phyloP scores from a whole-genome alignment of 2,329 filamentous ascomycete genomes.

The Hansfordia pulvinata region DNA sequence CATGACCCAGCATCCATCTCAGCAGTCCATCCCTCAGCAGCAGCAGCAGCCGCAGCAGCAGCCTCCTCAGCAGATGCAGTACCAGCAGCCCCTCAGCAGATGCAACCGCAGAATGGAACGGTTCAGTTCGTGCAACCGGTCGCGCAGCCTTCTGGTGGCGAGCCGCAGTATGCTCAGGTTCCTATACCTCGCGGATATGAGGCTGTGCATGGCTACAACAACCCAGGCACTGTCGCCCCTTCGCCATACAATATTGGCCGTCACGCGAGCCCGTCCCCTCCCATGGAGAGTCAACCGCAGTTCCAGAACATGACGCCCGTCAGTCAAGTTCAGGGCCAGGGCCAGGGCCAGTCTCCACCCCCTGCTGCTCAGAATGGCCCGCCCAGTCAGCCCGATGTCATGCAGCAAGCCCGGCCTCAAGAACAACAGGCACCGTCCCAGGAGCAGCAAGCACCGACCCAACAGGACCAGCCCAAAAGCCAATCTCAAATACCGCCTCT shows the following conservation, averaged over 20 bases:
- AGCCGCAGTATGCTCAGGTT: constrained; percentile 15
- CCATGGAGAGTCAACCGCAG: too few species aligned
- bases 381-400: too few species aligned
- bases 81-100: constrained; percentile 1
- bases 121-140: too few species aligned
- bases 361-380: constrained; percentile 1
- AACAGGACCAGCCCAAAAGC: too few species aligned
- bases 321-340: not conserved
- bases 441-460: too few species aligned
- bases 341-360: constrained; percentile 1
- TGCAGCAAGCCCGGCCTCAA: too few species aligned
- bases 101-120: too few species aligned
- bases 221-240: constrained; percentile 9
- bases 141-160: constrained; percentile 2
- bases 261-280: constrained; percentile 4
- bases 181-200: constrained; percentile 18
- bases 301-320: too few species aligned
- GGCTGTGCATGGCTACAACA: constrained; percentile 18
- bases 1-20: too few species aligned
- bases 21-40: too few species aligned
- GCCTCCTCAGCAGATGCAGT: constrained; percentile 2
- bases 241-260: constrained; percentile 15
- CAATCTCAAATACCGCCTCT: too few species aligned
- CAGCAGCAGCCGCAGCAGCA: constrained; percentile 4
- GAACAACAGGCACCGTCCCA: too few species aligned